Evolutionary conservation across 495 filamentous ascomycete species (phyloP).

Genomic region (Penicillium samsonianum): DNA sequence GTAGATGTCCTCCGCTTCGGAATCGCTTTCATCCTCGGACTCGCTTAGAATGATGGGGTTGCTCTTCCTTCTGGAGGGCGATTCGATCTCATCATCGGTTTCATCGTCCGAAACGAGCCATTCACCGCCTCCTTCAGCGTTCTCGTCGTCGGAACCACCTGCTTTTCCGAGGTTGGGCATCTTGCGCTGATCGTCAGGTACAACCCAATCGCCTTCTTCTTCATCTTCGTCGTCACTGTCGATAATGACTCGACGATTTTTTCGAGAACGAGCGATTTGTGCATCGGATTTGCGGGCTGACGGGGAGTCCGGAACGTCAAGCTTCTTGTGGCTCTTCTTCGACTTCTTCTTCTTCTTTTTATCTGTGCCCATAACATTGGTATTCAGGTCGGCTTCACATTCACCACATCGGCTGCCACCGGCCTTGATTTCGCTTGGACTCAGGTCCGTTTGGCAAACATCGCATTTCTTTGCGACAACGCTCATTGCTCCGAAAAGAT

Average conservation of each 20-base stretch:
- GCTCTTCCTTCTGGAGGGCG: conserved; percentile 32
- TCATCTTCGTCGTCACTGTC: conserved; percentile 72
- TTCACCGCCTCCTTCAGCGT: conserved; percentile 82
- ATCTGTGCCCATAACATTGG: conserved; percentile 38
- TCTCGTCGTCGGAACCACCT: conserved; percentile 79
- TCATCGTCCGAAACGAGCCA: conserved; percentile 69
- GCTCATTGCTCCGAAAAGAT: conserved; percentile 79
- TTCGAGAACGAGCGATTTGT: conserved; percentile 41
- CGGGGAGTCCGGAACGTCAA: conserved; percentile 24
- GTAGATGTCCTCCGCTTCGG: conserved; percentile 43
- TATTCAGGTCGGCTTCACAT: conserved; percentile 68
- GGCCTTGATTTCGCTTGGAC: conserved; percentile 52
- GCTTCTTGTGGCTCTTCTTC: conserved; percentile 33
- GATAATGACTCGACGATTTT: conserved; percentile 55
- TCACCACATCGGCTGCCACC: conserved; percentile 69
- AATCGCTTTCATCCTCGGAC: conserved; percentile 30
- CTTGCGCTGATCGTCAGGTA: conserved; percentile 60
- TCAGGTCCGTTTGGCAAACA: conserved; percentile 76
- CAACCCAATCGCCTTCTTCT: conserved; percentile 74
- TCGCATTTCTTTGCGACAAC: conserved; percentile 85
- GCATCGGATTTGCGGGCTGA: conserved; percentile 22
- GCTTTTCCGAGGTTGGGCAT: conserved; percentile 66
- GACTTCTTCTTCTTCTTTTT: conserved; percentile 50
- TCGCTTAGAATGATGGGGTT: conserved; percentile 17
- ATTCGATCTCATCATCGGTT: conserved; percentile 49